Evolutionary conservation across 2,329 filamentous ascomycete species (phyloP), one percentile per base, ranked within the genome.

Genomic region (Paraphaeosphaeria minitans): DNA sequence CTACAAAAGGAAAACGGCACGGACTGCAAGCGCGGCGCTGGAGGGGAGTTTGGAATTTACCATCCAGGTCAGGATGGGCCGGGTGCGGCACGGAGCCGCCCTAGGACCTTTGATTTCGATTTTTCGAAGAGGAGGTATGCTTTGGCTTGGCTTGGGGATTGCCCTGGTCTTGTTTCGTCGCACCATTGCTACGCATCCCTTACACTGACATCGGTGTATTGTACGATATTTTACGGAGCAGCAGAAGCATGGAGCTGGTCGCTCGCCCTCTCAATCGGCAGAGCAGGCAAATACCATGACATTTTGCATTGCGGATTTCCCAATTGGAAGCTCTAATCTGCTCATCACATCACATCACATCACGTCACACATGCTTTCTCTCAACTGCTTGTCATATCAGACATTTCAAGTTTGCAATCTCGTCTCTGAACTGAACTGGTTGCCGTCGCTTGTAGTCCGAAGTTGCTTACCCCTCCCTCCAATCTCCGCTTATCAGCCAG

Each of bases 91-190:
- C 19, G 39, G 49, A 39, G n/a, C 14, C 37, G 16, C 16, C n/a
- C 37, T 39, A 14, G 37, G 37, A 39, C 16, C 4, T n/a, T 16
- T n/a, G n/a, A n/a, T 24, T 31, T 12, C n/a, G n/a, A 9, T 33
- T 31, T 12, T 13, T 35, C 31, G 22, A 57, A 4, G 31, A 29
- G 31, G 22, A 33, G 29, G 21, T 29, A 29, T 52, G 59, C 57
- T 29, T 58, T 46, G 45, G 59, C 55, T 51, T 61, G 51, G 57
- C 59, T 55, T 45, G 57, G 63, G 63, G 54, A 68, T 60, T 62
- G 55, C 59, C 60, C 24, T 31, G 29, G 29, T 51, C 53, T 62
- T 54, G 24, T 53, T 16, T 53, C 27, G 49, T 27, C 12, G 22
- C 27, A 19, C 31, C 33, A 27, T 31, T 8, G 19, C 19, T n/a